Evolutionary conservation across 495 filamentous ascomycete genomes (phyloP).

Genomic region (Neurospora sp.): DNA sequence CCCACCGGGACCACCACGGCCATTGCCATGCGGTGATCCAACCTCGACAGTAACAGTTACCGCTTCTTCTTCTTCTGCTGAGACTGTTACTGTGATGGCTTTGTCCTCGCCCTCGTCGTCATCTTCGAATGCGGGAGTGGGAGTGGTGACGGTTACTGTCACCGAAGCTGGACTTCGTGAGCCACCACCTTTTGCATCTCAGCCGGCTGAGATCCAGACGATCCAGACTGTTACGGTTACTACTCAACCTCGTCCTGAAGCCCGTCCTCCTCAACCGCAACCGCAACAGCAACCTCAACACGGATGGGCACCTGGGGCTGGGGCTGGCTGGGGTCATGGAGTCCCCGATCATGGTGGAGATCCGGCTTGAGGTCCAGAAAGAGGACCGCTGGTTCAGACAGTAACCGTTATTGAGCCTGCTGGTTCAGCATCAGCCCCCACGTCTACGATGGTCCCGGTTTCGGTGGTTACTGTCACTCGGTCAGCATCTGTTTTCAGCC

Average conservation of each 20-base stretch:
- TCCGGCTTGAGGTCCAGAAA: not conserved
- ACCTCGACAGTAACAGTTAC: constrained; percentile 6
- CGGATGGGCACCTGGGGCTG: not conserved
- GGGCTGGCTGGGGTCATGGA: not conserved
- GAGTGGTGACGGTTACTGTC: not conserved
- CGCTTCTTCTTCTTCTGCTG: not conserved
- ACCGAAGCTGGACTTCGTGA: not conserved
- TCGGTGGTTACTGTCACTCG: not conserved
- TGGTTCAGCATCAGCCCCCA: not conserved
- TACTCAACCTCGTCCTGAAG: not conserved
- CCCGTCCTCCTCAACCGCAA: not conserved
- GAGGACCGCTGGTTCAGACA: not conserved
- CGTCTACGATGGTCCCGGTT: not conserved
- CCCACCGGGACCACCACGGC: not conserved
- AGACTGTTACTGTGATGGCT: not conserved
- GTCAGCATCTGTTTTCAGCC: not conserved
- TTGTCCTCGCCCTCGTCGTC: not conserved
- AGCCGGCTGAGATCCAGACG: not conserved
- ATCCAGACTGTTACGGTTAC: not conserved
- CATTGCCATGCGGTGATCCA: not conserved
- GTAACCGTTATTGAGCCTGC: not conserved
- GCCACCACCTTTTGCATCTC: not conserved
- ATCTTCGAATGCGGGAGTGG: not conserved
- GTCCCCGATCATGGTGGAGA: not conserved
- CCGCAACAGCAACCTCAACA: not conserved